These are phyloP conservation scores for Rosa persica DNA, from an alignment of 306 rosid genomes.

Conservation along the genomic window DNA sequence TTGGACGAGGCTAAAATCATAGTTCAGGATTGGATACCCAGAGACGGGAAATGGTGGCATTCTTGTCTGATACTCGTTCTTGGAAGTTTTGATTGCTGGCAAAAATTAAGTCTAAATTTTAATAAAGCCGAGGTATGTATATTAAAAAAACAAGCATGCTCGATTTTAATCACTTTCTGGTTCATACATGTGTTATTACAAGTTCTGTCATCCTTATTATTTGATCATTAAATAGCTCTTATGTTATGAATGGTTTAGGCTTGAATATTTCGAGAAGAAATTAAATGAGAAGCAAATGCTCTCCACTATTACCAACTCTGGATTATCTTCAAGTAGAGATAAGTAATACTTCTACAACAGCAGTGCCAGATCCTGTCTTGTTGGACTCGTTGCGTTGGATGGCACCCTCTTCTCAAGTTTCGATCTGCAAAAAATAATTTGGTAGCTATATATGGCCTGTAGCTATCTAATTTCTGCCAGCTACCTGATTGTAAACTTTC, in stretches of 20 bases:
- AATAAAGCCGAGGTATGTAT: background rate
- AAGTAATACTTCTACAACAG: background rate
- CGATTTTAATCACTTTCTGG: too few relatives aligned
- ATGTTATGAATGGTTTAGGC: background rate
- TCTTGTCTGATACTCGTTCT: too few relatives aligned
- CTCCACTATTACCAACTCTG: constrained; percentile 1
- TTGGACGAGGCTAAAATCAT: background rate
- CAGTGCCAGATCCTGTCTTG: background rate
- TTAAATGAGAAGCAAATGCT: background rate
- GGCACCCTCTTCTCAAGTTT: background rate
- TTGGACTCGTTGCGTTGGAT: constrained; percentile 10
- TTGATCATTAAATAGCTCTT: too few relatives aligned
- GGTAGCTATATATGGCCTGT: too few relatives aligned
- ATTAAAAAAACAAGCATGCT: too few relatives aligned
- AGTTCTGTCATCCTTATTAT: background rate
- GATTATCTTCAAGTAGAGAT: background rate
- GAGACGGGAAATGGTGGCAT: too few relatives aligned
- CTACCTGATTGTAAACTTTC: too few relatives aligned
- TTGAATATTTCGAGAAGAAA: constrained; percentile 1
- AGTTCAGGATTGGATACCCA: background rate
- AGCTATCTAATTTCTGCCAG: too few relatives aligned
- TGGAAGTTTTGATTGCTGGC: constrained; percentile 1
- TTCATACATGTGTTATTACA: background rate
- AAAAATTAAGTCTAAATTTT: background rate
- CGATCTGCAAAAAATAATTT: too few relatives aligned